phyloP scores from a whole-genome alignment of 2,329 filamentous ascomycete species.

The Elsinoe fawcettii region DNA sequence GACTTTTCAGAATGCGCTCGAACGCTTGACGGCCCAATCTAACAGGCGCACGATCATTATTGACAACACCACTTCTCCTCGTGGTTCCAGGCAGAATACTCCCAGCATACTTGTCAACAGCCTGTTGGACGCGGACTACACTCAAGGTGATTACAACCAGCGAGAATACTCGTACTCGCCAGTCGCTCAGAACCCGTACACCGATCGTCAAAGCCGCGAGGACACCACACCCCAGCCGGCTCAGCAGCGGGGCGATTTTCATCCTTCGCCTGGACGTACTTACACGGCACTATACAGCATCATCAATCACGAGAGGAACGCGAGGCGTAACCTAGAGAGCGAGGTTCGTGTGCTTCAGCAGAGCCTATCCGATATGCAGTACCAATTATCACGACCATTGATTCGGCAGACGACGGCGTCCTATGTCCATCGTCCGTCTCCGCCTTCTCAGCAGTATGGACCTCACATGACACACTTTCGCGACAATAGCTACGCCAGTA shows the following conservation, averaged over 20 bases:
- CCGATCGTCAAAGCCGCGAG: background rate
- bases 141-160: conserved; percentile 12
- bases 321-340: conserved; percentile 28
- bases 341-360: conserved; percentile 18
- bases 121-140: conserved; percentile 23
- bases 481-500: conserved; percentile 8
- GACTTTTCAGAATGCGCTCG: conserved; percentile 28
- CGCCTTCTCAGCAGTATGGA: background rate
- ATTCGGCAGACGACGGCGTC: conserved; percentile 7
- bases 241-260: conserved; percentile 16
- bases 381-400: conserved; percentile 23
- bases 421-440: conserved; percentile 19
- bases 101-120: conserved; percentile 31
- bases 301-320: conserved; percentile 32
- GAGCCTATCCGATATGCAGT: conserved; percentile 26
- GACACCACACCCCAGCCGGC: conserved; percentile 1
- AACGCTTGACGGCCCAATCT: conserved; percentile 26
- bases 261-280: conserved; percentile 19
- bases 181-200: conserved; percentile 19
- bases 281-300: conserved; percentile 32
- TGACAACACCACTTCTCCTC: conserved; percentile 18
- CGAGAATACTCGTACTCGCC: conserved; percentile 22
- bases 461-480: conserved; percentile 9
- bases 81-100: conserved; percentile 21
- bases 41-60: conserved; percentile 28